Conservation (phyloP, 768 basidiomycete genomes). For the Kwoniella dendrophila region DNA sequence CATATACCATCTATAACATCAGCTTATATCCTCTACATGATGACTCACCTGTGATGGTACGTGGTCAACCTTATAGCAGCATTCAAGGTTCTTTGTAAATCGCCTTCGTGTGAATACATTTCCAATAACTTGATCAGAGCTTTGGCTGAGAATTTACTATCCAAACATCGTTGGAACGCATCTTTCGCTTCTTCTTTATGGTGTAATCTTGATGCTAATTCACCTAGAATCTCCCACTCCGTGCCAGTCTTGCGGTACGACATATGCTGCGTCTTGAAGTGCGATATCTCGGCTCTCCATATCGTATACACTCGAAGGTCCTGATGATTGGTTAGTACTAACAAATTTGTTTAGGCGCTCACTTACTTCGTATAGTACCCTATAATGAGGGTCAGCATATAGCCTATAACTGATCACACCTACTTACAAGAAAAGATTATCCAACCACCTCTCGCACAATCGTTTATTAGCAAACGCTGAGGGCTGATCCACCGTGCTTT, state of each 20-base stretch:
- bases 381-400: slow-evolving; percentile 54
- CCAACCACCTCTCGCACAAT: slow-evolving; percentile 91
- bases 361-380: slow-evolving; percentile 91
- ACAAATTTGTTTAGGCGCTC: background rate
- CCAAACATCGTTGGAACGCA: slow-evolving; percentile 91
- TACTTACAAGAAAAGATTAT: slow-evolving; percentile 70
- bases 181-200: slow-evolving; percentile 99
- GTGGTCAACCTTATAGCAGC: slow-evolving; percentile 89
- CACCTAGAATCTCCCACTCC: slow-evolving; percentile 98
- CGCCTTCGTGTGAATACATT: slow-evolving; percentile 95
- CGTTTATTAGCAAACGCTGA: slow-evolving; percentile 96
- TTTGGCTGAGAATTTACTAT: slow-evolving; percentile 82
- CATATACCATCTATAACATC: slow-evolving; percentile 55
- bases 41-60: slow-evolving; percentile 68
- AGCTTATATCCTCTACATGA: slow-evolving; percentile 71
- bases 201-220: slow-evolving; percentile 86
- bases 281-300: slow-evolving; percentile 95
- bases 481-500: slow-evolving; percentile 48
- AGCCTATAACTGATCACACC: background rate
- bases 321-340: slow-evolving; percentile 58
- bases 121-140: slow-evolving; percentile 93
- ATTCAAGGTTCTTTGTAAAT: slow-evolving; percentile 85
- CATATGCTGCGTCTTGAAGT: slow-evolving; percentile 98
- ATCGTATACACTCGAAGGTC: slow-evolving; percentile 98
- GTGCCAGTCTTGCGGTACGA: slow-evolving; percentile 95